These are phyloP conservation scores for Thamnidium elegans DNA, from an alignment of 192 early-diverging fungal genomes.

Conservation along the genomic window DNA sequence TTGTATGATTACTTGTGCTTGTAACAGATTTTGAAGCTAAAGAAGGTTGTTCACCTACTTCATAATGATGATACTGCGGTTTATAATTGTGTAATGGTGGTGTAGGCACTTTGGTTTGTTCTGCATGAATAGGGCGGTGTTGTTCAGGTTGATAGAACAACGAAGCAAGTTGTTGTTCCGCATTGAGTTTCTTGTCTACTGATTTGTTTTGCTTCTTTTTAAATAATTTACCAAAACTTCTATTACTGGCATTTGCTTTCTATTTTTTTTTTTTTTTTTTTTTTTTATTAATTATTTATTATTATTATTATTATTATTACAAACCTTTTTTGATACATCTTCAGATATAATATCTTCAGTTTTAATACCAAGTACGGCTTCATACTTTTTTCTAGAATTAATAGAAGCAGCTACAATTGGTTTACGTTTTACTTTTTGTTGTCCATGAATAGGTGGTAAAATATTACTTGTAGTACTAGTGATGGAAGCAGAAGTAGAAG, in stretches of 20 bases:
- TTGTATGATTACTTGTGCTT: not conserved
- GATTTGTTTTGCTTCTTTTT: not conserved
- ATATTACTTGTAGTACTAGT: too few species aligned
- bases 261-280: not conserved
- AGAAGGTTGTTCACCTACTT: too few species aligned
- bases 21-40: too few species aligned
- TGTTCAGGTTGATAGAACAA: too few species aligned
- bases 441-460: slow-evolving; percentile 3
- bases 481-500: not conserved
- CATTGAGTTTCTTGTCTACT: too few species aligned
- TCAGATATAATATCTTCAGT: slow-evolving; percentile 3
- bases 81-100: too few species aligned
- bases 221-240: slow-evolving; percentile 18
- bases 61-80: too few species aligned
- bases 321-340: not conserved
- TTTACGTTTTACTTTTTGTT: slow-evolving; percentile 13
- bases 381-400: slow-evolving; percentile 8
- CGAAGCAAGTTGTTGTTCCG: too few species aligned
- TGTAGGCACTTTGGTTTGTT: too few species aligned
- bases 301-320: too few species aligned
- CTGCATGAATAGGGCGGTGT: too few species aligned
- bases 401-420: not conserved
- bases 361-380: slow-evolving; percentile 12
- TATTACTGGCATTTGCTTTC: not conserved
- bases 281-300: not conserved